Percentiles rank a stretch among this genome's conserved stretches.
Conservation (phyloP, 1,284 basidiomycete species). For the Wolfiporia cocos region DNA sequence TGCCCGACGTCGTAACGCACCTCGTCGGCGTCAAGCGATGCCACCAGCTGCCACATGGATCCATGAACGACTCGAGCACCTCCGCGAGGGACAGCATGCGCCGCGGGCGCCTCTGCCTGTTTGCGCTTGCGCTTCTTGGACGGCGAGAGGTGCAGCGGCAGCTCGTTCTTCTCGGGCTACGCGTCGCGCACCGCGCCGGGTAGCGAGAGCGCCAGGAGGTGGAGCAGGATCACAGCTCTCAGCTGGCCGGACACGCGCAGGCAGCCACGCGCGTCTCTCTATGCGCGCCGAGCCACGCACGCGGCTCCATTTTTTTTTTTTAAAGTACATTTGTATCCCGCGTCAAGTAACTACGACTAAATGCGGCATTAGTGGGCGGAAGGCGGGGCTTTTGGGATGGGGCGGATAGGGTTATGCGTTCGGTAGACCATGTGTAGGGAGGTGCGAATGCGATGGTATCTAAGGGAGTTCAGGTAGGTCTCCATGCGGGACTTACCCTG, state of each 20-base stretch:
- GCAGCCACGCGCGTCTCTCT: conserved; percentile 51
- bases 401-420: too few relatives aligned
- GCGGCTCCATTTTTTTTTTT: too few relatives aligned
- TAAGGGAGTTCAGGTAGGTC: too few relatives aligned
- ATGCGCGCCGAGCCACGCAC: conserved; percentile 54
- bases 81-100: conserved; percentile 34
- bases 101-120: conserved; percentile 26
- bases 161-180: conserved; percentile 2
- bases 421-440: too few relatives aligned
- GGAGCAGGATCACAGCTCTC: conserved; percentile 52
- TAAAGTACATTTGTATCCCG: too few relatives aligned
- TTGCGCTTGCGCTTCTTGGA: conserved; percentile 25
- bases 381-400: too few relatives aligned
- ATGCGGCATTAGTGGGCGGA: too few relatives aligned
- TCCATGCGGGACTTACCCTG: too few relatives aligned
- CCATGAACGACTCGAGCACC: conserved; percentile 65
- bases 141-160: conserved; percentile 15
- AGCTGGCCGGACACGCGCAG: neutral
- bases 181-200: conserved; percentile 32
- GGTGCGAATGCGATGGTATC: too few relatives aligned
- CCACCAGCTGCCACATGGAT: conserved; percentile 71
- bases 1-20: conserved; percentile 20
- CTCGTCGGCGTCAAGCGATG: conserved; percentile 27
- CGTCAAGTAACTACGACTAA: too few relatives aligned
- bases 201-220: conserved; percentile 57